A percentile compares a stretch with the other conserved stretches of the same genome.
Evolutionary conservation across 192 early-diverging fungal genomes (phyloP).

Genomic region (Dispira simplex): DNA sequence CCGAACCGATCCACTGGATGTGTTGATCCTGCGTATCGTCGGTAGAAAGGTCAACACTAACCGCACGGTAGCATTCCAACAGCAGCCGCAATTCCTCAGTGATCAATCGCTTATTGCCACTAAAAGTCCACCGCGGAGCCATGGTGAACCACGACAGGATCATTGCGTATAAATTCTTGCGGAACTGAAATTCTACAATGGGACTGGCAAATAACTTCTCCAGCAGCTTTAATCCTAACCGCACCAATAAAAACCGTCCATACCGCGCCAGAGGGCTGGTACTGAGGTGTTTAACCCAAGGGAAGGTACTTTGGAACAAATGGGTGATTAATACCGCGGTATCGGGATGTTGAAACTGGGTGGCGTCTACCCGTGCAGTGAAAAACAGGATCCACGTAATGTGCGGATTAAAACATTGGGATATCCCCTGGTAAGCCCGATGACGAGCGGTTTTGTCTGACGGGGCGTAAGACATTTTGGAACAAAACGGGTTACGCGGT

Average conservation of each 20-base stretch:
- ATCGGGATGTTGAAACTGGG: conserved; percentile 52
- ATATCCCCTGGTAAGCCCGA: conserved; percentile 40
- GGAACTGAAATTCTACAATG: conserved; percentile 45
- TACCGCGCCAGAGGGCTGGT: conserved; percentile 61
- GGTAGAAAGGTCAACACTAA: conserved; percentile 39
- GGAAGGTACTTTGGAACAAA: conserved; percentile 64
- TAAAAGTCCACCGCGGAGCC: conserved; percentile 66
- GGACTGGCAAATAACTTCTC: conserved; percentile 48
- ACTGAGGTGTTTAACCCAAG: conserved; percentile 23
- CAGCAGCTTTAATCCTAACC: conserved; percentile 57
- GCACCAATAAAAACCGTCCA: conserved; percentile 61
- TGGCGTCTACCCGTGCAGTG: conserved; percentile 65
- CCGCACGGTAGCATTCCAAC: conserved; percentile 40
- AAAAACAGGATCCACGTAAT: conserved; percentile 78
- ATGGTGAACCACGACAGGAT: conserved; percentile 76
- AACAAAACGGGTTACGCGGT: conserved; percentile 62
- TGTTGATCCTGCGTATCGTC: not conserved
- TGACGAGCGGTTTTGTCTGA: conserved; percentile 62
- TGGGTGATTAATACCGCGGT: conserved; percentile 62
- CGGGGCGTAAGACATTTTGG: conserved; percentile 84
- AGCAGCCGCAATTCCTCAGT: conserved; percentile 46
- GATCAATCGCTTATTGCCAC: conserved; percentile 46
- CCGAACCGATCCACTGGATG: conserved; percentile 9
- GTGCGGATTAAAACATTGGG: conserved; percentile 53
- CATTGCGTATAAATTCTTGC: conserved; percentile 43